phyloP scores from a whole-genome alignment of 1,284 basidiomycete species.

The Tausonia pullulans region DNA sequence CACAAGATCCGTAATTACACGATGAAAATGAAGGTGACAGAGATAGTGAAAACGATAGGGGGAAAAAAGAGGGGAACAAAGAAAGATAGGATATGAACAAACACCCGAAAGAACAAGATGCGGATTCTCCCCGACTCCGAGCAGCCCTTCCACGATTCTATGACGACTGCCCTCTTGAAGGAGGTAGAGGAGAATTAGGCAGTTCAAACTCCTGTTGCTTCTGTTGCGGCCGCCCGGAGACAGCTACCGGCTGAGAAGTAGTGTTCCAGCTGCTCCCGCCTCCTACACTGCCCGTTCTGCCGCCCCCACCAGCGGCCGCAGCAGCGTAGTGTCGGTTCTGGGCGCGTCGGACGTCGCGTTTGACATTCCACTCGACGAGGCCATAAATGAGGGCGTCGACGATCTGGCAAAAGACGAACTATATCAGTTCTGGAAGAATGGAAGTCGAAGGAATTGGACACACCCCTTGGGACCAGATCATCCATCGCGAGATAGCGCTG shows the following conservation, averaged over 20 bases:
- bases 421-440: too few species aligned
- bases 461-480: constrained; percentile 31
- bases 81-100: not conserved
- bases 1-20: not conserved
- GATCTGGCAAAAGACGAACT: not conserved
- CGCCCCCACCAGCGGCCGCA: too few species aligned
- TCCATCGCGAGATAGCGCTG: constrained; percentile 33
- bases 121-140: not conserved
- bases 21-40: constrained; percentile 21
- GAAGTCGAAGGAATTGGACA: not conserved
- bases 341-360: constrained; percentile 8
- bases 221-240: too few species aligned
- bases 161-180: too few species aligned
- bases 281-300: too few species aligned
- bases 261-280: not conserved
- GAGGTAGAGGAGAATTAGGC: too few species aligned
- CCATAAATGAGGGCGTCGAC: constrained; percentile 28
- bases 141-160: too few species aligned
- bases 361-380: constrained; percentile 27
- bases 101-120: not conserved
- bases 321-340: not conserved
- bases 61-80: constrained; percentile 7
- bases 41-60: constrained; percentile 10
- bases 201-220: too few species aligned
- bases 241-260: not conserved